Evolutionary conservation across 345 rosid genomes (phyloP).

Genomic region (Gossypium turneri): DNA sequence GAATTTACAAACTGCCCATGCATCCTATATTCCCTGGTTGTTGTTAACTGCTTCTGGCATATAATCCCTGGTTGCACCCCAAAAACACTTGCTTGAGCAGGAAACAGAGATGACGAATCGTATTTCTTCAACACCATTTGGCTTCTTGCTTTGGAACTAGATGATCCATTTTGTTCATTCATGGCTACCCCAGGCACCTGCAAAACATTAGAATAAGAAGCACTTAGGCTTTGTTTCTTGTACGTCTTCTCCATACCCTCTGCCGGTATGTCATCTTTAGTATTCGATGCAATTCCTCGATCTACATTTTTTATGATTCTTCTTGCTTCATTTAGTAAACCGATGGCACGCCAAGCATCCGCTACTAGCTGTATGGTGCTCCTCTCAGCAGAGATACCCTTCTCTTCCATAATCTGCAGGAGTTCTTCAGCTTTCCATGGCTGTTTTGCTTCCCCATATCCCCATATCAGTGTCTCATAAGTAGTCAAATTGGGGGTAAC

Average conservation of each 20-base stretch:
- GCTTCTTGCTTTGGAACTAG: constrained; percentile 28
- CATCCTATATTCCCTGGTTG: background rate
- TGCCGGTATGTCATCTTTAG: constrained; percentile 22
- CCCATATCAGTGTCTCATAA: constrained; percentile 88
- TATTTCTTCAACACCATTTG: constrained; percentile 25
- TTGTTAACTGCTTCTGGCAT: constrained; percentile 38
- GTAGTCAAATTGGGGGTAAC: constrained; percentile 68
- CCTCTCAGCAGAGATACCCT: constrained; percentile 45
- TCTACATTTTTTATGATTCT: constrained; percentile 35
- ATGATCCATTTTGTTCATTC: constrained; percentile 26
- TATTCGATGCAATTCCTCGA: constrained; percentile 23
- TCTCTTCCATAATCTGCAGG: constrained; percentile 57
- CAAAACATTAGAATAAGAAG: constrained; percentile 29
- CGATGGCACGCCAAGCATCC: constrained; percentile 76
- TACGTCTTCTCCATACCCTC: constrained; percentile 28
- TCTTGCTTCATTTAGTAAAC: constrained; percentile 50
- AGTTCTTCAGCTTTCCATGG: constrained; percentile 85
- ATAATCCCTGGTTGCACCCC: constrained; percentile 27
- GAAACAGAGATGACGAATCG: constrained; percentile 21
- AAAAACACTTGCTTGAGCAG: constrained; percentile 19
- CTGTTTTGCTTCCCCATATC: constrained; percentile 75
- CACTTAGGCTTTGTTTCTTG: constrained; percentile 25
- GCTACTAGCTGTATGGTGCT: constrained; percentile 69
- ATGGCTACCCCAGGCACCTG: constrained; percentile 28
- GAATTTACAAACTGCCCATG: constrained; percentile 12